Base-by-base conservation (phyloP, 176 grass and related monocot species). In the Oryza australiensis region DNA sequence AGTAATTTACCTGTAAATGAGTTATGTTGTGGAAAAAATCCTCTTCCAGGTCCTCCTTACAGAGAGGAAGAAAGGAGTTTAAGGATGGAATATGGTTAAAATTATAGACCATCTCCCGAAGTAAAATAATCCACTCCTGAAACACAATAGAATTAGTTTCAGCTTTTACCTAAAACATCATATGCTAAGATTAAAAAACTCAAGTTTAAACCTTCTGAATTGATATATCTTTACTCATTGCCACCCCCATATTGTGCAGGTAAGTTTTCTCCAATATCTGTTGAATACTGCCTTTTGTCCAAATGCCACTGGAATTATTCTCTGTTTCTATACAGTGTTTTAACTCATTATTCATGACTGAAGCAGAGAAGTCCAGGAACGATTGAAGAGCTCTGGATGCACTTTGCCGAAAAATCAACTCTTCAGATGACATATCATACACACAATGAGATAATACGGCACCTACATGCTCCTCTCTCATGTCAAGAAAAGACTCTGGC, bases 1-100 rank as follows among this genome's bases (percentile, higher is more conserved):
- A 80, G 60, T 86, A 87, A 68, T 9, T 91, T 93, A 98, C 95
- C 89, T 98, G 92, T 53, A 98, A 91, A 89, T 98, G 95, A 86
- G 88, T 82, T 86, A 98, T 93, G 80, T 91, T 94, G 64, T 85
- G 91, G 73, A 98, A 98, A 88, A 98, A 98, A 81, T 98, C 92
- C 5, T 92, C 90, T 88, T 98, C 92, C 38, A 86, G 85, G 82
- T 98, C 95, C 29, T 91, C 86, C 71, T 87, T 94, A 70, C 92
- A 98, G 45, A 98, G 92, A 82, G 86, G 70, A 75, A 55, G 85
- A 34, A 94, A 91, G 80, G 92, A 93, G 79, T 69, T 94, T 69
- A 98, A 82, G 53, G 84, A 89, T 78, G 86, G 75, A 41, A 94
- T 68, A 68, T 87, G 82, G 66, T 84, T 26, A 79, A 98, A 83